These are phyloP conservation scores for Porphyra umbilicalis DNA, from an alignment of 31 red algal genomes.

Conservation along the genomic window DNA sequence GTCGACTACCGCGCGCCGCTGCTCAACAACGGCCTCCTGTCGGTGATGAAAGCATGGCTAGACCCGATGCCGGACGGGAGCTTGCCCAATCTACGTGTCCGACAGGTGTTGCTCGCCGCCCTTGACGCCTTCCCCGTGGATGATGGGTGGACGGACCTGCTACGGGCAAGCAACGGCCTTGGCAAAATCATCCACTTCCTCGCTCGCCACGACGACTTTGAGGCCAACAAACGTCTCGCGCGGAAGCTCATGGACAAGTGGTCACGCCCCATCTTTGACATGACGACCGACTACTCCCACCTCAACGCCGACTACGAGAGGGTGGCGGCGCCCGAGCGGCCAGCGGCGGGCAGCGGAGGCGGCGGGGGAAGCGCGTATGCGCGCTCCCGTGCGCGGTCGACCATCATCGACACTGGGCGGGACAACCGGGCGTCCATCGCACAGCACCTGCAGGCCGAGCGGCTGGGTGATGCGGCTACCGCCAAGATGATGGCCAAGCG, in stretches of 20 bases:
- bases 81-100: slow-evolving; percentile 59
- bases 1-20: slow-evolving; percentile 49
- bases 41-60: slow-evolving; percentile 64
- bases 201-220: slow-evolving; percentile 32
- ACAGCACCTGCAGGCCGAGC: neutral
- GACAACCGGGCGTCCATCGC: neutral
- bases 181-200: slow-evolving; percentile 61
- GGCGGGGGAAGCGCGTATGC: neutral
- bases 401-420: neutral
- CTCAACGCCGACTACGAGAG: slow-evolving; percentile 26
- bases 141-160: slow-evolving; percentile 53
- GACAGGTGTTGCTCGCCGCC: slow-evolving; percentile 40
- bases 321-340: neutral
- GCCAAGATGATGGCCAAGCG: slow-evolving; percentile 1
- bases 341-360: neutral
- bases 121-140: slow-evolving; percentile 57
- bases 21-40: slow-evolving; percentile 52
- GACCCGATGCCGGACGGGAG: slow-evolving; percentile 72
- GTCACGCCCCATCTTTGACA: slow-evolving; percentile 51
- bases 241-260: slow-evolving; percentile 68
- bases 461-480: neutral
- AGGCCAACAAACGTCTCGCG: slow-evolving; percentile 38
- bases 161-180: slow-evolving; percentile 38
- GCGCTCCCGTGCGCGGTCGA: neutral
- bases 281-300: slow-evolving; percentile 9